phyloP scores from a whole-genome alignment of 2,329 filamentous ascomycete species.

The Colletotrichum destructivum region DNA sequence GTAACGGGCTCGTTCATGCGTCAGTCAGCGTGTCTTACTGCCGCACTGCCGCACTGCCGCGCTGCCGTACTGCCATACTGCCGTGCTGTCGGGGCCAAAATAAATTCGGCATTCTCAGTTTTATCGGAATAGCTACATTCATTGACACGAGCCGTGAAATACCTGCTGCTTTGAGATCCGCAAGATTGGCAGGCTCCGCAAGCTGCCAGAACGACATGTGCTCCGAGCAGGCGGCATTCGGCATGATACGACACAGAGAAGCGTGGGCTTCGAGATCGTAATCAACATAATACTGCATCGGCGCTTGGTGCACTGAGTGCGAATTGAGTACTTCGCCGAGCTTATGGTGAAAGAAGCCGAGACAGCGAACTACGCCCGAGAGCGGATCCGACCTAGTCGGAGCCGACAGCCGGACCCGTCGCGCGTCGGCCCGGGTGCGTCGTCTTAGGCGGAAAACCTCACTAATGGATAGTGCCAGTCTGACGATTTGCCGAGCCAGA shows the following conservation, averaged over 20 bases:
- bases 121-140: too few species aligned
- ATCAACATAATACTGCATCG: too few species aligned
- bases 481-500: neutral
- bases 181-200: neutral
- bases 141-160: neutral
- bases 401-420: conserved; percentile 12
- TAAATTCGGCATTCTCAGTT: too few species aligned
- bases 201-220: neutral
- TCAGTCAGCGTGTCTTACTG: neutral
- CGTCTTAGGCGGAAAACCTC: neutral
- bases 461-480: neutral
- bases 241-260: neutral
- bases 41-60: neutral
- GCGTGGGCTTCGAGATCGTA: too few species aligned
- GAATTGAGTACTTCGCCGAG: neutral
- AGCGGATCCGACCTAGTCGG: conserved; percentile 4
- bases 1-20: neutral
- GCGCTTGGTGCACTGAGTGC: neutral
- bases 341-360: neutral
- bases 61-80: too few species aligned
- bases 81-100: too few species aligned
- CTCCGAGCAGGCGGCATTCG: neutral
- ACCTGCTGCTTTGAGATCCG: neutral
- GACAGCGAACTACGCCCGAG: conserved; percentile 10
- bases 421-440: too few species aligned